These are phyloP conservation scores for Murraya paniculata DNA, from an alignment of 345 rosid genomes.

Conservation along the genomic window DNA sequence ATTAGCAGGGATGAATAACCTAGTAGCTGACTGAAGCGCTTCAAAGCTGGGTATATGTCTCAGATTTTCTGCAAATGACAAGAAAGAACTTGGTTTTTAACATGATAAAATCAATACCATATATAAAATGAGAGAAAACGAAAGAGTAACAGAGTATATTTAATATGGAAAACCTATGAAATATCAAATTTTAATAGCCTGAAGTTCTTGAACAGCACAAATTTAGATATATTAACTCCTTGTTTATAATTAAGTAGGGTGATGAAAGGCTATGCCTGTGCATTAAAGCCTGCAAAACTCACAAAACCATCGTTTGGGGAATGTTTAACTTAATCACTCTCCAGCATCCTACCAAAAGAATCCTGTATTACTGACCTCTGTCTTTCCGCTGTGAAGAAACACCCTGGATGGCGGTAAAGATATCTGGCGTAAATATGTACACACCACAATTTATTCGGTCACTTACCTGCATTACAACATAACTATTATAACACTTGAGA, in stretches of 20 bases:
- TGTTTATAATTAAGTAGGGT: not conserved
- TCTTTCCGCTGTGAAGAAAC: conserved; percentile 66
- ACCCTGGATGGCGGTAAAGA: conserved; percentile 67
- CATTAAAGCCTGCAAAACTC: not conserved
- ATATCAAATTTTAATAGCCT: not conserved
- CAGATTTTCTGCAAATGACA: conserved; percentile 55
- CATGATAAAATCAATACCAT: not conserved
- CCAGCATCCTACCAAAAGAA: not conserved
- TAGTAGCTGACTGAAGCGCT: conserved; percentile 81
- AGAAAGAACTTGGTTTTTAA: conserved; percentile 5
- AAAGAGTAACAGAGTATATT: not conserved
- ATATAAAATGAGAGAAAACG: not conserved
- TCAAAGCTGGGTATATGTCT: conserved; percentile 90
- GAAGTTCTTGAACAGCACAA: not conserved
- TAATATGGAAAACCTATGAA: not conserved
- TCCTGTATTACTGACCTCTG: conserved; percentile 49
- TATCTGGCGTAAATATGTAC: conserved; percentile 75
- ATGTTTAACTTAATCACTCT: not conserved
- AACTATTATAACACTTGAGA: conserved; percentile 8
- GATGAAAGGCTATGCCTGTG: not conserved
- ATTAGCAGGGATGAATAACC: conserved; percentile 33
- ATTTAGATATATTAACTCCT: not conserved
- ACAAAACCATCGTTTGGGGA: not conserved
- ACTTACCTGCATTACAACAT: conserved; percentile 62
- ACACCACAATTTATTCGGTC: conserved; percentile 91